These are phyloP conservation scores for Mycogone perniciosa DNA, from an alignment of 2,329 filamentous ascomycete species.

Conservation along the genomic window DNA sequence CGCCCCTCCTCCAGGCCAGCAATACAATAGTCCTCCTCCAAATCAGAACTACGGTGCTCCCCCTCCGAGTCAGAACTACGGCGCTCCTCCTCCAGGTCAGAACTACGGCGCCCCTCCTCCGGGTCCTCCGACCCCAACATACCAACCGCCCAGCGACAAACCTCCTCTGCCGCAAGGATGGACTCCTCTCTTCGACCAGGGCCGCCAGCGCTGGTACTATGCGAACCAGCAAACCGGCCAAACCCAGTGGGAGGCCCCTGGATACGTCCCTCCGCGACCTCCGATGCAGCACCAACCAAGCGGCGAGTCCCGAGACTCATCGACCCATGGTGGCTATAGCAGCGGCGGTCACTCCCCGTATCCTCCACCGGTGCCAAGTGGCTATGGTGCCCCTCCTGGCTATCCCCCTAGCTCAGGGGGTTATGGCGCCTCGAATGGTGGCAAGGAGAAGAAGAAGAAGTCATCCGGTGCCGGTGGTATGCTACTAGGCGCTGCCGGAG, in stretches of 20 bases:
- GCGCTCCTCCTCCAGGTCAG: slow-evolving; percentile 12
- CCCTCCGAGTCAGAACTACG: background rate
- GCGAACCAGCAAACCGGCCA: slow-evolving; percentile 54
- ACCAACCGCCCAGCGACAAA: slow-evolving; percentile 30
- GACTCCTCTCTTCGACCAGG: slow-evolving; percentile 57
- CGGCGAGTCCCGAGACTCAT: slow-evolving; percentile 21
- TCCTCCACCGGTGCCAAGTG: slow-evolving; percentile 2
- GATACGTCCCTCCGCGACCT: slow-evolving; percentile 21
- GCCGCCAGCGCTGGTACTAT: slow-evolving; percentile 58
- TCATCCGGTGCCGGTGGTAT: slow-evolving; percentile 46
- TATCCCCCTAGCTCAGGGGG: slow-evolving; percentile 14
- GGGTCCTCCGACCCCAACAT: slow-evolving; percentile 21
- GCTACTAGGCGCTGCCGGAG: slow-evolving; percentile 52
- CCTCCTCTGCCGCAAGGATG: slow-evolving; percentile 55
- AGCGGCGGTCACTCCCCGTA: slow-evolving; percentile 10
- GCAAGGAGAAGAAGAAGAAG: slow-evolving; percentile 25
- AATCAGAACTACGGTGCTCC: background rate
- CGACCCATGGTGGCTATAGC: slow-evolving; percentile 12
- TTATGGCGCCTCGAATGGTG: slow-evolving; percentile 15
- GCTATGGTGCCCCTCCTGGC: slow-evolving; percentile 14
- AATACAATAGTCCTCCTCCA: background rate
- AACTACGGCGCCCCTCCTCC: slow-evolving; percentile 17
- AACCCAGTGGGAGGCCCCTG: slow-evolving; percentile 58
- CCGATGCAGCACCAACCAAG: slow-evolving; percentile 18
- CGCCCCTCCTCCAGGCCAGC: background rate